A percentile compares a stretch with the other conserved stretches of the same genome.
Conservation (phyloP, 495 filamentous ascomycete genomes). For the Xylaria curta region DNA sequence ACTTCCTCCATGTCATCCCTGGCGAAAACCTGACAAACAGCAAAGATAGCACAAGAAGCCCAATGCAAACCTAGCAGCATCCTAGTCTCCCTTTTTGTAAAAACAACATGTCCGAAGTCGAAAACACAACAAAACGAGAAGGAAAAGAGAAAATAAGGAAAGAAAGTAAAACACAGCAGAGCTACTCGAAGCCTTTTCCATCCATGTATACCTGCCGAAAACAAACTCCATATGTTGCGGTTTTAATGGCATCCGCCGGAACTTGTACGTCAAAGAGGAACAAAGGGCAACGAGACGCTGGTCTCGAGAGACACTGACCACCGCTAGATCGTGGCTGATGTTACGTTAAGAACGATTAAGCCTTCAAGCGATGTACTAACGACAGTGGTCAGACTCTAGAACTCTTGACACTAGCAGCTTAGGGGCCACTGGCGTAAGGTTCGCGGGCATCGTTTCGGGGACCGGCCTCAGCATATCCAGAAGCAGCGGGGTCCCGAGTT, state of each 20-base stretch:
- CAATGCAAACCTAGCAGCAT: slow-evolving; percentile 36
- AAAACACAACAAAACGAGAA: slow-evolving; percentile 24
- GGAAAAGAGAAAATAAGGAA: slow-evolving; percentile 29
- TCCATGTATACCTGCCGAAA: slow-evolving; percentile 46
- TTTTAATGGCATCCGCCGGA: slow-evolving; percentile 39
- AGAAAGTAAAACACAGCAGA: slow-evolving; percentile 32
- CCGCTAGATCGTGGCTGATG: slow-evolving; percentile 26
- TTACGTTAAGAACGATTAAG: slow-evolving; percentile 7
- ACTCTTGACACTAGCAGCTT: slow-evolving; percentile 8
- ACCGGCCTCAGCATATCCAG: slow-evolving; percentile 63
- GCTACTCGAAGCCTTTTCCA: slow-evolving; percentile 43
- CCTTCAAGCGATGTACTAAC: slow-evolving; percentile 35
- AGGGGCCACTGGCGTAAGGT: slow-evolving; percentile 57
- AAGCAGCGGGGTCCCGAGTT: slow-evolving; percentile 57
- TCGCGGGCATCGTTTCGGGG: slow-evolving; percentile 69
- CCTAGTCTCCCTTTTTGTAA: slow-evolving; percentile 31
- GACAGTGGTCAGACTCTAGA: slow-evolving; percentile 18
- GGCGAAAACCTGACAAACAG: slow-evolving; percentile 26
- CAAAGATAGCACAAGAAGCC: slow-evolving; percentile 28
- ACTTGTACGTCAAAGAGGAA: slow-evolving; percentile 38
- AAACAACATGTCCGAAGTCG: slow-evolving; percentile 27
- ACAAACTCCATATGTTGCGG: slow-evolving; percentile 42
- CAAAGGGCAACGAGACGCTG: slow-evolving; percentile 29
- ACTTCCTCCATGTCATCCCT: slow-evolving; percentile 25
- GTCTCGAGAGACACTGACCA: slow-evolving; percentile 22